Base-by-base conservation (phyloP, 2,329 filamentous ascomycete species). In the Fusarium tuaranense region DNA sequence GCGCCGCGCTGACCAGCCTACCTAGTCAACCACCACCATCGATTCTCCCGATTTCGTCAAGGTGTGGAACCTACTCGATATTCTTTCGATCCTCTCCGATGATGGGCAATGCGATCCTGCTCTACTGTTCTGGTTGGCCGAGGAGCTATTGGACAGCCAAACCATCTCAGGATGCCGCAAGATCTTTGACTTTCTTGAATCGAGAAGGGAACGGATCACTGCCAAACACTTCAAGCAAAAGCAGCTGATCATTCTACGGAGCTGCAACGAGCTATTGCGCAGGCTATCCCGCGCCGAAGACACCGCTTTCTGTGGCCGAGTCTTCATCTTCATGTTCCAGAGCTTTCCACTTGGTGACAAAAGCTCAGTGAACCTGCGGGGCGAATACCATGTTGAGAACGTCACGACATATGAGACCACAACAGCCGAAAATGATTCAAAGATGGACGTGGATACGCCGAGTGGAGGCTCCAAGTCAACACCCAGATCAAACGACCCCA, bases 271-370 rank as follows among this genome's bases (percentile, higher is more conserved):
- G 84, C 88, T 99, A 18, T 87, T 99, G n/a, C 92, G 96, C 39
- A 90, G 97, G 55, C 88, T 99, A 3, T 98, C 97, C n/a, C 91
- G 97, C 67, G 96, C 97, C 5, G 95, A 98, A 82, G 97, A 99
- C 82, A 97, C 97, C 0, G 95, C 97, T 1, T 99, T 99, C 81
- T 99, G 97, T 80, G 97, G 97, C 18, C 91, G 97, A 44, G 97
- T 99, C 30, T 98, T 98, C 83, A 98, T 99, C 74, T 99, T 98
- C 83, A 91, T 99, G 81, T 99, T 98, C 83, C 97, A 99, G 82
- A 97, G 95, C 82, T 98, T 99, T 79, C 97, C 97, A 2, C 87
- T 99, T 0, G 96, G 96, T 36, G 97, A 99, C 83, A 97, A 96
- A 81, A 98, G 97, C 81, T 98, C 97, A 0, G 97, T 99, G 60